Evolutionary conservation across 768 basidiomycete species (phyloP), one percentile per base, ranked within the genome.

Genomic region (Clitopilus passeckerianus): DNA sequence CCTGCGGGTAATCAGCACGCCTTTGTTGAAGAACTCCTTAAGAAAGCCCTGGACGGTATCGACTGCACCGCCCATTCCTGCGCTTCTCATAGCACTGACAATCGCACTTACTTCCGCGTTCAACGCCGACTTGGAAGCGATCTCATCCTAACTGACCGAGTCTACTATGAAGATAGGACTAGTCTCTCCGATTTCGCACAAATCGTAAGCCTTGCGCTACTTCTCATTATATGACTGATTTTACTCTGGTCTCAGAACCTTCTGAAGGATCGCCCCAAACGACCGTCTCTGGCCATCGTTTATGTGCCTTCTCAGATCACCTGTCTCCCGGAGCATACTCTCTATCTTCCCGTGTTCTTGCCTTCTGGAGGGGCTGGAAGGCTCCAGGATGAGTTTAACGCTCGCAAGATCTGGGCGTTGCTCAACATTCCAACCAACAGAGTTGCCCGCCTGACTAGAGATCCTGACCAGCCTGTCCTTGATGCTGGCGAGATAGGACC

Each of bases 251-350:
- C 22, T 50, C 46, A 50, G 46, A 50, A n/a, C 46, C 46, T 50
- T 50, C 20, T 50, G 18, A 50, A 50, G 18, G 46, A 50, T 50
- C 46, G 46, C 18, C 46, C 46, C 10, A 72, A 71, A 56, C 72
- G 75, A 65, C 86, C 80, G 57, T 89, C 89, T 33, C 74, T 91
- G 63, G 90, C 86, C 22, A 75, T 91, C 60, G 74, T 90, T 58
- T 89, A 84, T 71, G 71, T 90, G 52, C 90, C 90, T 54, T 77
- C 77, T 60, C 64, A 72, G 20, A 70, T 75, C 52, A 71, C 70
- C n/a, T 57, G 63, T 53, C 64, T 77, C 33, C 66, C 73, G 10
- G 71, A 72, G 57, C 79, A 80, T 63, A 72, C 71, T 46, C 67
- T 73, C 16, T 88, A 86, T 71, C 79, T 91, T 55, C 89, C 90